Conservation (phyloP, 768 basidiomycete species). For the Pleurotus sapidus region DNA sequence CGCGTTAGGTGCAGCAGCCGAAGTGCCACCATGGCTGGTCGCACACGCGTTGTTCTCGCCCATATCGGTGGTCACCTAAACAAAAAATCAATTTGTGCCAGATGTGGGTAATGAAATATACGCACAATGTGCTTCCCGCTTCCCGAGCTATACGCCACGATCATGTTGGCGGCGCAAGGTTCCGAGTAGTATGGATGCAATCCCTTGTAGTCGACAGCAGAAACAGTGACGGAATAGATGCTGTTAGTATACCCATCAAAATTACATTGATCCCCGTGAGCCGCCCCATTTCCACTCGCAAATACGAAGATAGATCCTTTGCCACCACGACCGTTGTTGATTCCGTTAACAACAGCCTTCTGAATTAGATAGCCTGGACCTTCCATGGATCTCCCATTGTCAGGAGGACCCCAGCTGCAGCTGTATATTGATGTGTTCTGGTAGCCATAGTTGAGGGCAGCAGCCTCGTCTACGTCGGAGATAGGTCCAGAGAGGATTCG, state of each 20-base stretch:
- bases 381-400: conserved; percentile 94
- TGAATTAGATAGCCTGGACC: conserved; percentile 87
- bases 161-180: conserved; percentile 95
- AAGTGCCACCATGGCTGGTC: conserved; percentile 88
- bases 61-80: conserved; percentile 90
- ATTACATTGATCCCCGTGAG: conserved; percentile 93
- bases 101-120: conserved; percentile 16
- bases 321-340: conserved; percentile 84
- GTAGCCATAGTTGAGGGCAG: conserved; percentile 91
- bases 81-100: conserved; percentile 9
- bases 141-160: conserved; percentile 95
- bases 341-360: conserved; percentile 92
- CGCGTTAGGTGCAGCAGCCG: conserved; percentile 96
- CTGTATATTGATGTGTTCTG: conserved; percentile 92
- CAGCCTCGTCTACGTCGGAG: conserved; percentile 93
- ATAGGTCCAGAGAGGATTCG: conserved; percentile 95
- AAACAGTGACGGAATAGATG: conserved; percentile 93
- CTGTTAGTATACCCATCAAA: conserved; percentile 99
- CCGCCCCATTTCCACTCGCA: conserved; percentile 95
- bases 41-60: conserved; percentile 77
- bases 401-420: conserved; percentile 98
- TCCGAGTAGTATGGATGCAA: conserved; percentile 97
- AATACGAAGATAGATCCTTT: conserved; percentile 96
- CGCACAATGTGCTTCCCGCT: conserved; percentile 90
- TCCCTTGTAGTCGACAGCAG: conserved; percentile 92